Conservation (phyloP, 495 filamentous ascomycete species). For the Penicillium psychrofluorescens region DNA sequence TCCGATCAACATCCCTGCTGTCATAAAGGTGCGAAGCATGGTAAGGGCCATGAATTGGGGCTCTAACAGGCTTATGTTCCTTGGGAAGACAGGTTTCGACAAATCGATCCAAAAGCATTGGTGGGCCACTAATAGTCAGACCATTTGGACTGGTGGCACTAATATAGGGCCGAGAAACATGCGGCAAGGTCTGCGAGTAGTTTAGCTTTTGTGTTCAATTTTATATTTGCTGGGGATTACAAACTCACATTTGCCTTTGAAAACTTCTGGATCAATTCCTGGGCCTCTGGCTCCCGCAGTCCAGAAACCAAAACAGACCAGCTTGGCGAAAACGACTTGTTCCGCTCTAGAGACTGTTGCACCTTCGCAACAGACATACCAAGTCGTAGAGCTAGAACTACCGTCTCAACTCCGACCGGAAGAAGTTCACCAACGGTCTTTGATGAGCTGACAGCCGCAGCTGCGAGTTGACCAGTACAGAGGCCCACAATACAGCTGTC, state of each 20-base stretch:
- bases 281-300: constrained; percentile 20
- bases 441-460: constrained; percentile 61
- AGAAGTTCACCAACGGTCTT: constrained; percentile 62
- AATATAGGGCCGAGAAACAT: constrained; percentile 59
- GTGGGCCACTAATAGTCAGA: constrained; percentile 75
- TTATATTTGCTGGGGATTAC: constrained; percentile 35
- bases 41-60: constrained; percentile 73
- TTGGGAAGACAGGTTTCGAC: constrained; percentile 46
- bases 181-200: constrained; percentile 45
- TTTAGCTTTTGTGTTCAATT: constrained; percentile 13
- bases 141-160: constrained; percentile 65
- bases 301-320: constrained; percentile 38
- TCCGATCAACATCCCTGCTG: constrained; percentile 49
- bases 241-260: constrained; percentile 36
- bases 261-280: constrained; percentile 18
- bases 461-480: constrained; percentile 68
- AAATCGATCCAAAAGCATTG: constrained; percentile 51
- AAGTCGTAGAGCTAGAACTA: constrained; percentile 65
- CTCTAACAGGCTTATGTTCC: constrained; percentile 49
- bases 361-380: constrained; percentile 51
- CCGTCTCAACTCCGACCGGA: constrained; percentile 58
- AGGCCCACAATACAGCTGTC: constrained; percentile 44
- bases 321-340: constrained; percentile 16
- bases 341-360: constrained; percentile 25
- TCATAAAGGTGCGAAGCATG: constrained; percentile 71